These are phyloP conservation scores for Phaseolus coccineus DNA, from an alignment of 331 rosid species.

Conservation along the genomic window DNA sequence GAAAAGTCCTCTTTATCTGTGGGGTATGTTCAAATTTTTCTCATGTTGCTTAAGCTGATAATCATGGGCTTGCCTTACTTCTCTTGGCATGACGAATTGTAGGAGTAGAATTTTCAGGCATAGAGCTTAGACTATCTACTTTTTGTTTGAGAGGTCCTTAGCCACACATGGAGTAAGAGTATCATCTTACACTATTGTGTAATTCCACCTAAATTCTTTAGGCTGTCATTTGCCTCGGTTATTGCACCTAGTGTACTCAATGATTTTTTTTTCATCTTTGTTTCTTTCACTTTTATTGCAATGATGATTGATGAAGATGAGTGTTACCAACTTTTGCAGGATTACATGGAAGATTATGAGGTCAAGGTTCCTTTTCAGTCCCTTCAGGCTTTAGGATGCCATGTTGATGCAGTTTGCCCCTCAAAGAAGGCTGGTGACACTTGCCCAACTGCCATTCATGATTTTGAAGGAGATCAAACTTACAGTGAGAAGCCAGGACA, in stretches of 20 bases:
- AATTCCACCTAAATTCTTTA: slow-evolving; percentile 19
- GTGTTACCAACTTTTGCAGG: slow-evolving; percentile 55
- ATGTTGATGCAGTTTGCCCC: slow-evolving; percentile 88
- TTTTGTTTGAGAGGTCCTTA: not conserved
- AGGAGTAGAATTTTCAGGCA: slow-evolving; percentile 13
- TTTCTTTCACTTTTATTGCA: slow-evolving; percentile 14
- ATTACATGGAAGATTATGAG: slow-evolving; percentile 95
- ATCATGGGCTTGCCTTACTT: slow-evolving; percentile 1
- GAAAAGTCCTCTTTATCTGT: slow-evolving; percentile 76
- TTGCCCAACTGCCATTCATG: slow-evolving; percentile 85
- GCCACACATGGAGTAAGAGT: not conserved
- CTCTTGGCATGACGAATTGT: slow-evolving; percentile 20
- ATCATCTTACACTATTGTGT: not conserved
- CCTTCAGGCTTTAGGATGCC: slow-evolving; percentile 89
- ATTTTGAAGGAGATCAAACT: slow-evolving; percentile 95
- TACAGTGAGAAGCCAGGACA: slow-evolving; percentile 88
- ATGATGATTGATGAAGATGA: slow-evolving; percentile 9
- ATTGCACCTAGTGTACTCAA: slow-evolving; percentile 7
- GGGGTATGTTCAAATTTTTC: slow-evolving; percentile 65
- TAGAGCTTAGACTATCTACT: not conserved
- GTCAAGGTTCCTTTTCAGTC: slow-evolving; percentile 86
- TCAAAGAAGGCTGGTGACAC: slow-evolving; percentile 77
- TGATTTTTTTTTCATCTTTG: slow-evolving; percentile 5
- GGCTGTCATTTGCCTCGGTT: slow-evolving; percentile 1
- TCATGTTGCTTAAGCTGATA: slow-evolving; percentile 16